phyloP scores from a whole-genome alignment of 2,329 filamentous ascomycete species.

The Venturia pyrina region DNA sequence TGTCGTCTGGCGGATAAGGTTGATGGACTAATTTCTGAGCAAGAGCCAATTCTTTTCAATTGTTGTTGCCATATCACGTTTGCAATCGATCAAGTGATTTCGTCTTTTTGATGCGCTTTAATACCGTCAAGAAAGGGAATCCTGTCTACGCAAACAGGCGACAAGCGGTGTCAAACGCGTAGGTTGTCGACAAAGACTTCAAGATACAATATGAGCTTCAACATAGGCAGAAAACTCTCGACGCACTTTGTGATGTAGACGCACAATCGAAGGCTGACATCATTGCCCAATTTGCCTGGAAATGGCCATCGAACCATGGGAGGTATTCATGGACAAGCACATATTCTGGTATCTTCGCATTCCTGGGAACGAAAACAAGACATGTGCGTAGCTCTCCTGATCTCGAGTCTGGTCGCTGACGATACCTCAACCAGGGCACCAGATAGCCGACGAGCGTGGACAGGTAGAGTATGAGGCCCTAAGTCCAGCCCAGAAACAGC shows the following conservation, averaged over 20 bases:
- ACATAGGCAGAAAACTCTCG: background rate
- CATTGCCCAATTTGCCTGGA: background rate
- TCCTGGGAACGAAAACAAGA: background rate
- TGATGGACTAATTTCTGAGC: too few relatives aligned
- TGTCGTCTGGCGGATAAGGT: too few relatives aligned
- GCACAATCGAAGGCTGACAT: background rate
- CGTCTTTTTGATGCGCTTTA: background rate
- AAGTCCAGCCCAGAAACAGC: too few relatives aligned
- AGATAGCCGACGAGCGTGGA: too few relatives aligned
- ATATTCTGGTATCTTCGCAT: background rate
- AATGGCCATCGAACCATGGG: background rate
- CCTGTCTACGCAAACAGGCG: background rate
- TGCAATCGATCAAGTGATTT: background rate
- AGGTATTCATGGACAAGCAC: background rate
- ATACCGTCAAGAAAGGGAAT: background rate
- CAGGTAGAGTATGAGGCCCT: too few relatives aligned
- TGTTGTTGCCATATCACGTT: background rate
- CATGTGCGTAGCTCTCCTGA: background rate
- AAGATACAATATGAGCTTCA: background rate
- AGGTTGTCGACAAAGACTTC: background rate
- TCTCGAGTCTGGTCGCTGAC: background rate
- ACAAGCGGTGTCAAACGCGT: background rate
- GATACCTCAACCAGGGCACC: background rate
- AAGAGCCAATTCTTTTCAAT: too few relatives aligned
- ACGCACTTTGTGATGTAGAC: background rate